Base-by-base conservation (phyloP, 768 basidiomycete genomes). In the Amanita fuliginea region DNA sequence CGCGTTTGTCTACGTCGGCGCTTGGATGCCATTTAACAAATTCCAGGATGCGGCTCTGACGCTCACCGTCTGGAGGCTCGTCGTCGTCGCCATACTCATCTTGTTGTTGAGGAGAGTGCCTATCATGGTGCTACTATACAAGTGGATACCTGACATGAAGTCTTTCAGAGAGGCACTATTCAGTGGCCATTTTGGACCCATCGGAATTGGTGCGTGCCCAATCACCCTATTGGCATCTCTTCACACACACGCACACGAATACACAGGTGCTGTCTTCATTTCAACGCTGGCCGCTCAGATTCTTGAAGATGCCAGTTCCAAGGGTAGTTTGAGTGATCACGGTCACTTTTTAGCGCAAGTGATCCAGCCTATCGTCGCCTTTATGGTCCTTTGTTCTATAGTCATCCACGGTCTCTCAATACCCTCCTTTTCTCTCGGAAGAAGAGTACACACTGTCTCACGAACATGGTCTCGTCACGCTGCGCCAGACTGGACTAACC, bases 141-240 rank as follows among this genome's bases (percentile, higher is more conserved):
- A 71, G 59, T 97, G 85, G 78, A 95, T 98, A 51, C 96, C 96
- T 0, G 95, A 99, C 60, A 78, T 98, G 57, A 96, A 95, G 70
- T 97, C 86, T 0, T 78, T 93, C 53, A 75, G 90, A 40, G 96
- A 99, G 65, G 95, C 96, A 0, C 55, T 94, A 3, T 99, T 99
- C 65, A 85, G 80, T 35, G 96, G 96, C 0, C 94, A 97, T 67
- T 99, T 97, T 62, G 95, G 92, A 10, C 87, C 89, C 18, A 88
- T 88, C 53, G 84, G 85, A 26, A 76, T 89, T 45, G 85, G 84
- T 75, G 52, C 55, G 73, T 64, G 18, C 28, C 47, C 19, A 16
- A 43, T 32, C 42, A 24, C 9, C 40, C 16, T 50, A 16, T 37
- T 19, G 24, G 10, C 10, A 2, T 43, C 13, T 26, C 42, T 32